Evolutionary conservation across 352 stramenopile genomes (phyloP).

Genomic region (Pythium oligandrum): DNA sequence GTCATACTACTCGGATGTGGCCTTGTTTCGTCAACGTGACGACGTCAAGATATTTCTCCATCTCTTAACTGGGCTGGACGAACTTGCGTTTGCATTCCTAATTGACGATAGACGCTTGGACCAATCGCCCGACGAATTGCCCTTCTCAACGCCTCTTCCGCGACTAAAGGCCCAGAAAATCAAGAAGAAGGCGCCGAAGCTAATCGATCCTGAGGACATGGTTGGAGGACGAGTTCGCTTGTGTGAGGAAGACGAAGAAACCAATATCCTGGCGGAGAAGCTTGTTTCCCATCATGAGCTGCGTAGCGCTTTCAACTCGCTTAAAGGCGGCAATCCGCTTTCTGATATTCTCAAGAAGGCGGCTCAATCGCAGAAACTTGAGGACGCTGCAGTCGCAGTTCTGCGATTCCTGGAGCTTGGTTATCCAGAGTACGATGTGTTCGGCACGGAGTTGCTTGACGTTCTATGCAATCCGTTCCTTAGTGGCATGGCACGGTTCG

Average conservation of each 20-base stretch:
- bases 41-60: conserved; percentile 74
- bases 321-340: conserved; percentile 72
- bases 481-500: conserved; percentile 79
- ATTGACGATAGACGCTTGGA: conserved; percentile 76
- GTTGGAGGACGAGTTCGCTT: conserved; percentile 63
- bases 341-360: conserved; percentile 62
- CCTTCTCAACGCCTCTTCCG: conserved; percentile 66
- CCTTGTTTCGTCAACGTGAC: conserved; percentile 74
- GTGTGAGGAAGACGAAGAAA: conserved; percentile 60
- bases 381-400: conserved; percentile 65
- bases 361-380: conserved; percentile 51
- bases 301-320: conserved; percentile 60
- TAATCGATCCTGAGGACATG: conserved; percentile 85
- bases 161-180: conserved; percentile 39
- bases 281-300: conserved; percentile 74
- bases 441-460: conserved; percentile 65
- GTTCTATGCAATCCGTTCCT: conserved; percentile 83
- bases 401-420: conserved; percentile 81
- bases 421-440: conserved; percentile 82
- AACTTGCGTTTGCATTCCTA: conserved; percentile 71
- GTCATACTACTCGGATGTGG: conserved; percentile 78
- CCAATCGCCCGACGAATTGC: conserved; percentile 50
- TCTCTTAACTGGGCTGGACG: conserved; percentile 58
- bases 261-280: conserved; percentile 65
- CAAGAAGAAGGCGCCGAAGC: conserved; percentile 48